Conservation (phyloP, 2,329 filamentous ascomycete genomes). For the Penicillium verrucosum region DNA sequence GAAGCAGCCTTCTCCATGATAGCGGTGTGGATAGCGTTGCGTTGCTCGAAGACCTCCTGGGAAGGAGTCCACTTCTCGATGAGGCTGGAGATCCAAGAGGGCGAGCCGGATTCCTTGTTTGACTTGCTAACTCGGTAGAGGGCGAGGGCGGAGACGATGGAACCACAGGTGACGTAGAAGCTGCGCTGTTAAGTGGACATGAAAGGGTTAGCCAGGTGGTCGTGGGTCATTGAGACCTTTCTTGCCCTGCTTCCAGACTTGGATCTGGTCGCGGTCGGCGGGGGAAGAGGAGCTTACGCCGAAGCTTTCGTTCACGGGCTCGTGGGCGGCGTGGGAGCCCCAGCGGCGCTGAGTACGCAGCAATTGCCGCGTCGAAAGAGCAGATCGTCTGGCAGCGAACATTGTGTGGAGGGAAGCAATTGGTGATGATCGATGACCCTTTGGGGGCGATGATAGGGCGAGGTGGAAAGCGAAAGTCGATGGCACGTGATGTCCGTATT, state of each 20-base stretch:
- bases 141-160: slow-evolving; percentile 41
- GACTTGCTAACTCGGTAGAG: slow-evolving; percentile 44
- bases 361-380: slow-evolving; percentile 36
- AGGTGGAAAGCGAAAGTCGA: slow-evolving; percentile 20
- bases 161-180: slow-evolving; percentile 47
- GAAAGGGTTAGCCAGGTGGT: slow-evolving; percentile 17
- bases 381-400: slow-evolving; percentile 43
- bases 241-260: slow-evolving; percentile 8
- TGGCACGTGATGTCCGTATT: slow-evolving; percentile 20
- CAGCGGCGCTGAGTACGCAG: slow-evolving; percentile 45
- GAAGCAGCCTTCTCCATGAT: slow-evolving; percentile 61
- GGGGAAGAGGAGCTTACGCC: slow-evolving; percentile 40
- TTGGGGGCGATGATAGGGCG: slow-evolving; percentile 25
- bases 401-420: slow-evolving; percentile 36
- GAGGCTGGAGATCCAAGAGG: slow-evolving; percentile 44
- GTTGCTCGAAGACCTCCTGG: slow-evolving; percentile 52
- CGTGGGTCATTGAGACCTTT: slow-evolving; percentile 8
- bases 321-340: slow-evolving; percentile 43
- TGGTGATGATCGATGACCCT: slow-evolving; percentile 33
- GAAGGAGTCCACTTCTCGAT: slow-evolving; percentile 56
- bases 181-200: slow-evolving; percentile 38
- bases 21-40: slow-evolving; percentile 59
- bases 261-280: slow-evolving; percentile 8
- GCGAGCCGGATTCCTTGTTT: slow-evolving; percentile 36
- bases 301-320: slow-evolving; percentile 46